These are phyloP conservation scores for Alternaria novae-zelandiae DNA, from an alignment of 2,329 filamentous ascomycete genomes.

Conservation along the genomic window DNA sequence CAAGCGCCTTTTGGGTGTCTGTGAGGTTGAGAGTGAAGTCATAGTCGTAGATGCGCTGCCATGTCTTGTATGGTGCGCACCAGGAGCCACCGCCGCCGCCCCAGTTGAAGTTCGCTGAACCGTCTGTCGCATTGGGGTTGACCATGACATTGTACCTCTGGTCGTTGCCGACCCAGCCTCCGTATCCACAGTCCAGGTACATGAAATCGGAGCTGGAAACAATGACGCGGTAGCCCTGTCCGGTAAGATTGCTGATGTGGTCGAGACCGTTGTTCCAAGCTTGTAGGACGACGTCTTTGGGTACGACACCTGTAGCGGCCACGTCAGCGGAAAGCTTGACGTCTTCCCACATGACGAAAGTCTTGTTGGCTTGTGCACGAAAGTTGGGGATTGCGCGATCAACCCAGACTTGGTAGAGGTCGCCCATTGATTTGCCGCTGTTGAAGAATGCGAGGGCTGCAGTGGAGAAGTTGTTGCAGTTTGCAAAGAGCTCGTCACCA, in stretches of 20 bases:
- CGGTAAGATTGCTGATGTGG: conserved; percentile 60
- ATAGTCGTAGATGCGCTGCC: conserved; percentile 66
- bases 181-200: conserved; percentile 64
- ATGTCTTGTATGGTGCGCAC: conserved; percentile 66
- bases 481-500: conserved; percentile 61
- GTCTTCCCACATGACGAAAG: conserved; percentile 66
- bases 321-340: conserved; percentile 52
- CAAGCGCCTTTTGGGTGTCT: conserved; percentile 53
- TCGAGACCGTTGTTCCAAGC: conserved; percentile 61
- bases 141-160: conserved; percentile 61
- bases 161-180: conserved; percentile 63
- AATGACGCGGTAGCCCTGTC: conserved; percentile 60
- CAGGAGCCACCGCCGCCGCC: conserved; percentile 61
- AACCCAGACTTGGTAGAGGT: conserved; percentile 62
- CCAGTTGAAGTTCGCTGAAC: conserved; percentile 61
- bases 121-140: conserved; percentile 55
- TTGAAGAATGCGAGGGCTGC: conserved; percentile 59
- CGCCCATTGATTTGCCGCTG: conserved; percentile 58
- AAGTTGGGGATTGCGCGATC: conserved; percentile 61
- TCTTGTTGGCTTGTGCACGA: conserved; percentile 54
- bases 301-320: conserved; percentile 55
- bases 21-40: conserved; percentile 62
- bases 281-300: conserved; percentile 61
- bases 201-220: conserved; percentile 64
- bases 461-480: conserved; percentile 65